Base-by-base conservation (phyloP, 2,329 filamentous ascomycete species). In the Berkeleyomyces rouxiae region DNA sequence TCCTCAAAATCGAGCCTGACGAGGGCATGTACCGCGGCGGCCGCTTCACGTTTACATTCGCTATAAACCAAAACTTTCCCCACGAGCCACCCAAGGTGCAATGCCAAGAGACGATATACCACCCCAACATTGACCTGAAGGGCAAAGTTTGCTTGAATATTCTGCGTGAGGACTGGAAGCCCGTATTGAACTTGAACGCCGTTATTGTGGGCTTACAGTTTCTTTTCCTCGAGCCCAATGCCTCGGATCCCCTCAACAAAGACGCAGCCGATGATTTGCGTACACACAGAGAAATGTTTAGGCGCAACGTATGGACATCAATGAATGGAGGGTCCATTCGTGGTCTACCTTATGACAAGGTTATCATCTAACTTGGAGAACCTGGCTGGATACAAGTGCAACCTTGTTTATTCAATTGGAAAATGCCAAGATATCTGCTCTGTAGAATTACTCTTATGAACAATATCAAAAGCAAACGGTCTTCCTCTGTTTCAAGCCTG, bases 131-230 rank as follows among this genome's bases (percentile, higher is more conserved):
- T 72, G 93, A 99, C 71, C 81, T 96, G 47, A 90, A 97, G 72
- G 93, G 93, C 68, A 99, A 99, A 72, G 91, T 99, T 66, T 99
- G 93, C 77, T 76, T 99, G 70, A 99, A 99, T 73, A 99, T 99
- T 70, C 75, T 99, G 70, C 80, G 93, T 66, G 93, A 99, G 76
- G 93, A 99, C 77, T 99, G 93, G 93, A 99, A 97, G 79, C 93
- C 93, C 0, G 93, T 99, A 53, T 77, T 99, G 71, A 97, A 97
- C 73, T 74, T 99, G 72, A 96, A 97, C 71, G 91, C 93, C 13
- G 90, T 97, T 47, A 93, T 99, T 68, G 90, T 97, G 61, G 93
- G 93, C 49, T 76, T 99, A 71, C 73, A 96, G 86, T 97, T 97
- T 72, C 80, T 99, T 60, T 99, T 99, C 80, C 84, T 97, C 66